A percentile compares a stretch with the other conserved stretches of the same genome.
phyloP scores from a whole-genome alignment of 108 stramenopile genomes.

The Conticribra guillardii region DNA sequence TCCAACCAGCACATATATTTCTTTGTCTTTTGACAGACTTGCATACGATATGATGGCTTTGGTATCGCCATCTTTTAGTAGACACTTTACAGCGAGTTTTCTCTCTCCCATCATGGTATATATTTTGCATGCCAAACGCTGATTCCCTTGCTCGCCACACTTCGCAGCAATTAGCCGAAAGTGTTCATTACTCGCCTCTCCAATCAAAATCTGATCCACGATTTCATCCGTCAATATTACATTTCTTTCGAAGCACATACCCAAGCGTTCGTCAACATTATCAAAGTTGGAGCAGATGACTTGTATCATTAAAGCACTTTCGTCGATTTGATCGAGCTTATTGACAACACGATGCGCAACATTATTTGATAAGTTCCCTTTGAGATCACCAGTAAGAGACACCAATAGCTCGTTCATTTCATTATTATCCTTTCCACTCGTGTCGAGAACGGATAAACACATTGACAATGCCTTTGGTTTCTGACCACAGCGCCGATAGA shows the following conservation, averaged over 20 bases:
- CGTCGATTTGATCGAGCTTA: conserved; percentile 3
- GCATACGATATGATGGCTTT: conserved; percentile 74
- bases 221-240: conserved; percentile 2
- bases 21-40: conserved; percentile 43
- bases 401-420: background rate
- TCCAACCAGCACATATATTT: conserved; percentile 77
- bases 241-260: background rate
- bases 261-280: background rate
- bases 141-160: conserved; percentile 62
- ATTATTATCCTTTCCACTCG: background rate
- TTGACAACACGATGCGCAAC: background rate
- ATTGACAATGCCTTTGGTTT: conserved; percentile 41
- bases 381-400: background rate
- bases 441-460: conserved; percentile 6
- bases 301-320: background rate
- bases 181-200: background rate
- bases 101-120: conserved; percentile 79
- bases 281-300: conserved; percentile 6
- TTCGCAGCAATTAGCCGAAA: background rate
- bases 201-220: background rate
- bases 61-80: conserved; percentile 69
- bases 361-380: conserved; percentile 3
- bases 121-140: conserved; percentile 69
- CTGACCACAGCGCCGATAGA: conserved; percentile 71
- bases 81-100: conserved; percentile 67